These are phyloP conservation scores for Fomitopsis pinicola DNA, from an alignment of 1,284 basidiomycete species.

Conservation along the genomic window DNA sequence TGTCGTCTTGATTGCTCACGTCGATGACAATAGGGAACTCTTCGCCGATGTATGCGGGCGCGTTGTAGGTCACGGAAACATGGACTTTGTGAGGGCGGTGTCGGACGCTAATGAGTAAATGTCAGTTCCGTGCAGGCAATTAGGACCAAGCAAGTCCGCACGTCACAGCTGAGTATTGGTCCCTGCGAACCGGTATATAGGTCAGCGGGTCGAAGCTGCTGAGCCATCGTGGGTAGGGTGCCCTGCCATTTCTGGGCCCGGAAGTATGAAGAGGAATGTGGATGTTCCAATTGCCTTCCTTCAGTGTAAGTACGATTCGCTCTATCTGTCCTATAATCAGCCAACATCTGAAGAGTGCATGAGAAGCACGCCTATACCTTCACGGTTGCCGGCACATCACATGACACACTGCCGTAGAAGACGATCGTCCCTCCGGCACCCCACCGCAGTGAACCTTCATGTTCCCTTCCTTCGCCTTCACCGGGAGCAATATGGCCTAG, in stretches of 20 bases:
- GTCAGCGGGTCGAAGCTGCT: slow-evolving; percentile 43
- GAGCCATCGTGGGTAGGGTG: slow-evolving; percentile 47
- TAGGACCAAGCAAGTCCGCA: slow-evolving; percentile 29
- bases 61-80: slow-evolving; percentile 51
- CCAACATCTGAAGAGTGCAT: no score
- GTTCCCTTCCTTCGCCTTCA: slow-evolving; percentile 18
- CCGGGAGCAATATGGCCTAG: slow-evolving; percentile 35
- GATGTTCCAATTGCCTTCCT: slow-evolving; percentile 59
- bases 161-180: slow-evolving; percentile 46
- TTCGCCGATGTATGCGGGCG: slow-evolving; percentile 76
- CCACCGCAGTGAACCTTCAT: slow-evolving; percentile 53
- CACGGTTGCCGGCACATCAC: slow-evolving; percentile 41
- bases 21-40: slow-evolving; percentile 65
- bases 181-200: slow-evolving; percentile 49
- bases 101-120: slow-evolving; percentile 44
- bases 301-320: slow-evolving; percentile 46
- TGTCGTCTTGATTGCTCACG: slow-evolving; percentile 65
- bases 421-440: slow-evolving; percentile 44
- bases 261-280: slow-evolving; percentile 50
- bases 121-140: not conserved
- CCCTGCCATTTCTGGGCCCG: slow-evolving; percentile 28
- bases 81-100: slow-evolving; percentile 57
- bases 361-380: slow-evolving; percentile 34
- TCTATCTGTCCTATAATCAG: slow-evolving; percentile 36
- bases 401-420: slow-evolving; percentile 51